phyloP scores from a whole-genome alignment of 306 rosid genomes.

The Quercus aquifolioides region DNA sequence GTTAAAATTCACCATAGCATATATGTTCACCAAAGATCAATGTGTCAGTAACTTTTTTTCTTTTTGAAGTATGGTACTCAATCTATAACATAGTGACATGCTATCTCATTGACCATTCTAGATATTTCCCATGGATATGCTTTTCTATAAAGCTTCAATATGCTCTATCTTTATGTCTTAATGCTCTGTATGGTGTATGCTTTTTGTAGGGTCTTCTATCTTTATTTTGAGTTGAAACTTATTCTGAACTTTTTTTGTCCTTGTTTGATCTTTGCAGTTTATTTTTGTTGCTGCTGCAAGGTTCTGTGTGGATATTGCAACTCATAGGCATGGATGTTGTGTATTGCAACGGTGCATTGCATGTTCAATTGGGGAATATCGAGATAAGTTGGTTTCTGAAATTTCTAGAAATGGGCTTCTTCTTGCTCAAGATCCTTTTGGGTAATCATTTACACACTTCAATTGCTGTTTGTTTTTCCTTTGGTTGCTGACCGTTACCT shows the following conservation, averaged over 20 bases:
- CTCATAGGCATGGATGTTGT: conserved; percentile 81
- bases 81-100: background rate
- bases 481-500: background rate
- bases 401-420: conserved; percentile 52
- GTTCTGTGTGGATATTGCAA: conserved; percentile 57
- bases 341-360: conserved; percentile 71
- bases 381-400: conserved; percentile 45
- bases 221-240: background rate
- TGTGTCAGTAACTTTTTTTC: background rate
- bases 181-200: background rate
- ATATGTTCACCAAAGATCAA: background rate
- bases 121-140: background rate
- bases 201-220: background rate
- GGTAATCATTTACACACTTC: conserved; percentile 36
- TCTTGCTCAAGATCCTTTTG: conserved; percentile 72
- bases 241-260: conserved; percentile 3
- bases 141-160: background rate
- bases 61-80: background rate
- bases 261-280: conserved; percentile 40
- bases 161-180: background rate
- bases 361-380: conserved; percentile 43
- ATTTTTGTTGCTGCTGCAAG: conserved; percentile 61
- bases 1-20: background rate
- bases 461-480: background rate
- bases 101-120: background rate